Evolutionary conservation across 345 rosid genomes (phyloP).

Genomic region (Firmiana major): DNA sequence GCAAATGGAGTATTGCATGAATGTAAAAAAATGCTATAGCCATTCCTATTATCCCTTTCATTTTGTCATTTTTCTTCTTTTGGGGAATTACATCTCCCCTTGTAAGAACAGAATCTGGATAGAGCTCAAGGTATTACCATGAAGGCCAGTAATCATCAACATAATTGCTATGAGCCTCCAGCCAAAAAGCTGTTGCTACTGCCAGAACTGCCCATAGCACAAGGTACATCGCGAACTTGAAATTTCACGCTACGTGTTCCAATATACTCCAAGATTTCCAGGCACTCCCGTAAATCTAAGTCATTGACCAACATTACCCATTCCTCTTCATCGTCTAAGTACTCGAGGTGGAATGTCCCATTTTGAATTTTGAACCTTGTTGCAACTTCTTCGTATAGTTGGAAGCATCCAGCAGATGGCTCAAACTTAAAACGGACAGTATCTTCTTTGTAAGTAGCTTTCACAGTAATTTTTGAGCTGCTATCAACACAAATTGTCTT

Average conservation of each 20-base stretch:
- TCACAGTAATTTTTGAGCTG: conserved; percentile 51
- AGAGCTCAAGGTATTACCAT: background rate
- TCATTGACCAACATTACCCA: conserved; percentile 78
- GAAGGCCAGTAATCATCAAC: background rate
- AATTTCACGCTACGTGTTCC: conserved; percentile 63
- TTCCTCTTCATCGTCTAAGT: conserved; percentile 86
- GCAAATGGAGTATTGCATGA: background rate
- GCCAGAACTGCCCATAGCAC: conserved; percentile 53
- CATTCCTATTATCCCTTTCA: background rate
- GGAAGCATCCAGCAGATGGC: conserved; percentile 53
- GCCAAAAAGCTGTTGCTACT: conserved; percentile 53
- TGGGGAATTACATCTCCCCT: background rate
- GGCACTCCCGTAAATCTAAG: conserved; percentile 77
- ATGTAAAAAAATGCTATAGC: background rate
- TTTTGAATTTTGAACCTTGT: conserved; percentile 66
- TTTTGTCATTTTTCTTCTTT: background rate
- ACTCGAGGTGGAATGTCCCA: conserved; percentile 73
- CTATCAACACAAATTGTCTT: conserved; percentile 29
- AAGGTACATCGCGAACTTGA: conserved; percentile 51
- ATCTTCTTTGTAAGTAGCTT: conserved; percentile 75
- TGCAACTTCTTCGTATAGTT: conserved; percentile 69
- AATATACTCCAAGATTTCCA: conserved; percentile 55
- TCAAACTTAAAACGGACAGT: conserved; percentile 77
- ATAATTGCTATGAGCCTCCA: conserved; percentile 24
- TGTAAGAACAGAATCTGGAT: background rate